These are phyloP conservation scores for Tinospora cordifolia DNA, from an alignment of 164 flowering plant species.

Conservation along the genomic window DNA sequence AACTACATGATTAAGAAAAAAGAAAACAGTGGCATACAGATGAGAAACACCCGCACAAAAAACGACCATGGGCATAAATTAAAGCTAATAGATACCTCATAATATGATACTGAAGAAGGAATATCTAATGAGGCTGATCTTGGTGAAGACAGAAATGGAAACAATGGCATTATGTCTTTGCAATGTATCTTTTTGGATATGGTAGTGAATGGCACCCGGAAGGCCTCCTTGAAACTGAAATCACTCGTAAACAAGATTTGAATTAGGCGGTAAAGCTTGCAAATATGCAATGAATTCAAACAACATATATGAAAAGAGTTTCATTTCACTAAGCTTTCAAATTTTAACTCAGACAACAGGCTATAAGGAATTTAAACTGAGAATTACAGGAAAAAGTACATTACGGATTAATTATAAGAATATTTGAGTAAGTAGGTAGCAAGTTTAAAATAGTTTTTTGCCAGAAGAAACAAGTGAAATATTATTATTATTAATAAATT, in stretches of 20 bases:
- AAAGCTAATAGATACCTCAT: slow-evolving; percentile 44
- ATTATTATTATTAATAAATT: too few species aligned
- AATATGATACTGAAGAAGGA: slow-evolving; percentile 67
- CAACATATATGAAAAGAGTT: background rate
- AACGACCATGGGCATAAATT: background rate
- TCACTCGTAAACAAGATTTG: slow-evolving; percentile 11
- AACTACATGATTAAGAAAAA: background rate
- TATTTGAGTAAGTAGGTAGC: background rate
- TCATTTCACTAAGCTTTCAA: background rate
- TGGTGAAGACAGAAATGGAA: slow-evolving; percentile 40
- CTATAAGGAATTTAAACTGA: background rate
- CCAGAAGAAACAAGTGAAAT: too few species aligned
- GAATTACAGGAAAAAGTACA: background rate
- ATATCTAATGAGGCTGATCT: slow-evolving; percentile 22
- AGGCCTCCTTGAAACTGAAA: slow-evolving; percentile 85
- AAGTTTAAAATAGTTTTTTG: background rate
- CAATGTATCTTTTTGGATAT: slow-evolving; percentile 61
- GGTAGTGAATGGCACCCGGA: slow-evolving; percentile 65
- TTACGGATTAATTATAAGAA: background rate
- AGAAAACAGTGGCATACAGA: background rate
- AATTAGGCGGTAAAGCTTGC: background rate
- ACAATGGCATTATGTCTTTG: slow-evolving; percentile 62
- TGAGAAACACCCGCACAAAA: background rate
- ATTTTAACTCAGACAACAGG: background rate
- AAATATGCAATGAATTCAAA: background rate